Evolutionary conservation across 1,284 basidiomycete genomes (phyloP).

Genomic region (Sphagnurus paluster): DNA sequence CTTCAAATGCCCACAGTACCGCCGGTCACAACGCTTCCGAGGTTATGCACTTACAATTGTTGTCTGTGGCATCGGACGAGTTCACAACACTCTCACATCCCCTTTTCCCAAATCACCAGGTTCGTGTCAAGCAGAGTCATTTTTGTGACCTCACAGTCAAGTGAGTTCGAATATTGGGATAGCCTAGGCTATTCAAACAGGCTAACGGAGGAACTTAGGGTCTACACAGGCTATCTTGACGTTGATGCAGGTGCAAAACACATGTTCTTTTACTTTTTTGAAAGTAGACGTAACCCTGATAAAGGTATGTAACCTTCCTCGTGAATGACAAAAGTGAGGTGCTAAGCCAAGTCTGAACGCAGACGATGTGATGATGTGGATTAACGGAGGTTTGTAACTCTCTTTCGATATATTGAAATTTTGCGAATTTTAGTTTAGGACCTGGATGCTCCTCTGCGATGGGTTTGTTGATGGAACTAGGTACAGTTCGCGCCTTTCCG

Average conservation of each 20-base stretch:
- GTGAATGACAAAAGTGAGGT: neutral
- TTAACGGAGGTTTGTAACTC: slow-evolving; percentile 53
- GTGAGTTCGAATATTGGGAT: too few relatives aligned
- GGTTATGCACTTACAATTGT: slow-evolving; percentile 27
- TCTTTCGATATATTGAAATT: slow-evolving; percentile 15
- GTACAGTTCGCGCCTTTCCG: slow-evolving; percentile 27
- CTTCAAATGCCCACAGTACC: neutral
- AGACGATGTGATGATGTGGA: slow-evolving; percentile 75
- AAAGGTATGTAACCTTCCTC: slow-evolving; percentile 33
- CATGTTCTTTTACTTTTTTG: slow-evolving; percentile 85
- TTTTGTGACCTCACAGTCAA: slow-evolving; percentile 70
- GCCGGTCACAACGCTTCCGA: slow-evolving; percentile 4
- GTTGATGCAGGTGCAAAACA: slow-evolving; percentile 51
- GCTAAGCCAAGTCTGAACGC: neutral
- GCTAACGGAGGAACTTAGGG: too few relatives aligned
- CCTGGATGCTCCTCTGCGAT: slow-evolving; percentile 65
- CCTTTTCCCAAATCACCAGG: slow-evolving; percentile 47
- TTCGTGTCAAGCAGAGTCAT: slow-evolving; percentile 60
- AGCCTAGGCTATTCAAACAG: too few relatives aligned
- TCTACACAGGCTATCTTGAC: slow-evolving; percentile 65
- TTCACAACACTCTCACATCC: slow-evolving; percentile 49
- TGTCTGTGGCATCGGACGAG: slow-evolving; percentile 33
- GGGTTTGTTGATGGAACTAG: slow-evolving; percentile 70
- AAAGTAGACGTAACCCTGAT: slow-evolving; percentile 67
- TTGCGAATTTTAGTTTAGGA: slow-evolving; percentile 33